Base-by-base conservation (phyloP, 2,329 filamentous ascomycete genomes). In the Penicillium hordei region DNA sequence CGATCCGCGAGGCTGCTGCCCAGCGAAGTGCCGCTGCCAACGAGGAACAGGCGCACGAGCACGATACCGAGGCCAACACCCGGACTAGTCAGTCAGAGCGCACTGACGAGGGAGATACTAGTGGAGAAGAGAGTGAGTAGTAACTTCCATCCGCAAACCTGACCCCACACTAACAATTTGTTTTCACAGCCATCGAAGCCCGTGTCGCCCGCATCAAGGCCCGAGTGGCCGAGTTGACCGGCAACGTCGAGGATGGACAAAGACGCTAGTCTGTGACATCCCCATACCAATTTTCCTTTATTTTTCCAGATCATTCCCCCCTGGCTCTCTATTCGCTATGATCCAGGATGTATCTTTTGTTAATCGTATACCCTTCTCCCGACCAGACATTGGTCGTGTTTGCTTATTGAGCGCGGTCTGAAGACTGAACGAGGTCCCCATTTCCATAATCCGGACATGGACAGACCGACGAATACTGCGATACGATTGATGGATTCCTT, bases 151-250 rank as follows among this genome's bases (percentile, higher is more conserved):
- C 12, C 42, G 17, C 19, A 15, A 29, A 17, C 49, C 45, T 31
- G 23, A 51, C 71, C 7, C 76, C 65, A 77, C 60, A 29, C 52
- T 55, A 27, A 48, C 36, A n/a, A 44, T 29, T 49, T 33, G 43
- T 45, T 27, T 25, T 19, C 48, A 33, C 65, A 95, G 91, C 93
- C 36, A 97, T 97, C 69, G 94, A 99, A 76, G 93, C 92, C 48
- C 90, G 94, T 65, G 94, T 97, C 59, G 94, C 94, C 48, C 90
- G 94, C 62, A 99, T 99, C 83, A 97, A 97, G 79, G 94, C 94
- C 59, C 89, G 94, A 61, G 94, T 99, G 58, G 94, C 94, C 52
- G 92, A 97, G 75, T 79, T 99, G 67, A 99, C 94, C 2, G 89
- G 89, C 67, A 90, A 90, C 75, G 90, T 90, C 84, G 89, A 93